Base-by-base conservation (phyloP, 2,329 filamentous ascomycete species). In the Sporothrix brunneoviolacea region DNA sequence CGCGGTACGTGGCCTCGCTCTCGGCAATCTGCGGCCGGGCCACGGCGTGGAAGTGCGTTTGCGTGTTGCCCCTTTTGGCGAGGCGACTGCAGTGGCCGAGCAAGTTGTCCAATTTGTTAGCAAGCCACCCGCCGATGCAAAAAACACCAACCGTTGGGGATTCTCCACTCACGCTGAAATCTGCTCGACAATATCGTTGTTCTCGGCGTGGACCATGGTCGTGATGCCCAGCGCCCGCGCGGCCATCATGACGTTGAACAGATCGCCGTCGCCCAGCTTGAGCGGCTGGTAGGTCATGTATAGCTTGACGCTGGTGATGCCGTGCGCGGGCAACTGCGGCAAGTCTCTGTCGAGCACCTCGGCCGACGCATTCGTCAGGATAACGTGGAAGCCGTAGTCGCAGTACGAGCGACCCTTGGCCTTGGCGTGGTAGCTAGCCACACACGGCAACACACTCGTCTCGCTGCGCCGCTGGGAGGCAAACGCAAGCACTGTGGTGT, bases 341-440 rank as follows among this genome's bases (percentile, higher is more conserved):
- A 75, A 60, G 54, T 76, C 73, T 0, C 73, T 65, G 2, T 65
- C 61, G 0, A 76, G 63, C 8, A 72, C 68, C 1, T 63, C 42
- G 0, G 63, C 58, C 0, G 62, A 70, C 0, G 73, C 71, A 45
- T 75, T 74, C 0, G 72, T 70, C 22, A 76, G 61, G 46, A 77
- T 72, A 44, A 76, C 61, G 54, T 81, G 76, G 55, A 79, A 76
- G 3, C 72, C 71, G 55, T 82, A 81, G 61, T 82, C 78, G 54
- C 73, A 75, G 59, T 77, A 80, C 32, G 65, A 78, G 58, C 69
- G 85, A 24, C 82, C 82, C 0, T 70, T 70, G 41, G 74, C 83
- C 22, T 79, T 89, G 35, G 79, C 83, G 57, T 82, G 80, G 57
- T 89, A 88, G 59, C 84, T 85, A 50, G 70, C 78, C 48, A 80